Base-by-base conservation (phyloP, 768 basidiomycete genomes). In the Suillus tomentosus region DNA sequence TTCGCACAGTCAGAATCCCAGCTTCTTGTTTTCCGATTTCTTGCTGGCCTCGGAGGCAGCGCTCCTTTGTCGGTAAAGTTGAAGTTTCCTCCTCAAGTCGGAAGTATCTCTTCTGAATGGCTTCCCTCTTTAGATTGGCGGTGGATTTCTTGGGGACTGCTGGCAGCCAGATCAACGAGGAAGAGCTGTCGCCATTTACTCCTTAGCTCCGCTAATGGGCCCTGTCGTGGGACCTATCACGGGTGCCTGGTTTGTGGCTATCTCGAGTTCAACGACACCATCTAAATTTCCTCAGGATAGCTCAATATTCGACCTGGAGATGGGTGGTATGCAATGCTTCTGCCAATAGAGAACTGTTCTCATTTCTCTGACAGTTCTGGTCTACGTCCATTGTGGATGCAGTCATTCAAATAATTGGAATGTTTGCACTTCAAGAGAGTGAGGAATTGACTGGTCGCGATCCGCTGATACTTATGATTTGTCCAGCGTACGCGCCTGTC, bases 41-140 rank as follows among this genome's bases (percentile, higher is more conserved):
- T 92, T 2, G 76, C 89, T 1, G 90, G 91, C 2, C 64, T 92
- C 2, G 91, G 91, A 34, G 91, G 90, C 0, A 87, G 88, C 61
- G 90, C 90, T 0, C 88, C 90, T 7, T 76, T 90, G 2, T 74
- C 85, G 5, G 80, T 81, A 67, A 47, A 76, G 19, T 54, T 34
- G 19, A 54, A 53, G 9, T 54, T n/a, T 54, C 11, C 4, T 34
- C 13, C 4, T 34, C 13, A 54, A 34, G 13, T n/a, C 13, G 60
- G 5, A 43, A 22, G 6, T 50, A 31, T 17, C 0, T 34, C 31
- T 17, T 27, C 51, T 34, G 11, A n/a, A 13, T 37, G 1, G 9
- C 4, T 34, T 40, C 0, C 53, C 8, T 6, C 13, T 22, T 4
- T 48, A 80, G 79, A 84, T 90, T 19, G 90, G 89, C 58, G 90